These are phyloP conservation scores for Cryptococcus maquisensis DNA, from an alignment of 1,284 basidiomycete genomes.

Conservation along the genomic window DNA sequence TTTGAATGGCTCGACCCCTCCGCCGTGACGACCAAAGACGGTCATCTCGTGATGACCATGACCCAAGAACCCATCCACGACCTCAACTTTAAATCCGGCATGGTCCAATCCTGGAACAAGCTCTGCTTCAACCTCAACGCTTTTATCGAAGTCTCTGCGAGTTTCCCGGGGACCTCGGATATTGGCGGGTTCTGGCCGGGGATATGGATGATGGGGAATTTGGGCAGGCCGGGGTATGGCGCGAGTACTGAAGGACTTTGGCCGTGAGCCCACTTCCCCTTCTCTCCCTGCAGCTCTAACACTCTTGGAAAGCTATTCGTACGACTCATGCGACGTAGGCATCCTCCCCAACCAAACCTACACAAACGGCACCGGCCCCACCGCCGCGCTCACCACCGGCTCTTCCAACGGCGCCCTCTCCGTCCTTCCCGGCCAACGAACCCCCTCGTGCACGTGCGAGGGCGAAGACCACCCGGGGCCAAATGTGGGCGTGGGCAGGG, in stretches of 20 bases:
- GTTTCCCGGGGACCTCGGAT: constrained; percentile 36
- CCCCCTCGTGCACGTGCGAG: constrained; percentile 53
- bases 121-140: constrained; percentile 72
- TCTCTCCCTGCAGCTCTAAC: constrained; percentile 3
- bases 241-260: constrained; percentile 65
- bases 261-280: constrained; percentile 48
- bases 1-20: constrained; percentile 78
- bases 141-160: constrained; percentile 44
- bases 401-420: constrained; percentile 34
- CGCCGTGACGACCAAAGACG: constrained; percentile 70
- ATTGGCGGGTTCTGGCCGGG: constrained; percentile 54
- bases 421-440: constrained; percentile 54
- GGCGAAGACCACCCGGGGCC: constrained; percentile 65
- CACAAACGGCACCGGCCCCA: constrained; percentile 42
- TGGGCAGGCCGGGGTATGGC: constrained; percentile 50
- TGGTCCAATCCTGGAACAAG: constrained; percentile 60
- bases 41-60: constrained; percentile 74
- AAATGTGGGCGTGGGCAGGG: constrained; percentile 53
- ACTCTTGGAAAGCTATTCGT: constrained; percentile 32
- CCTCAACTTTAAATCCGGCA: constrained; percentile 63
- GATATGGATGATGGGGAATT: constrained; percentile 51
- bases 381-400: constrained; percentile 41
- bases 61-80: constrained; percentile 63
- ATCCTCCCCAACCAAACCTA: constrained; percentile 48
- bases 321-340: constrained; percentile 42